Percentiles rank a stretch among this genome's conserved stretches.
Evolutionary conservation across 1,139 yeast species (phyloP).

Genomic region (Pichia sp.): DNA sequence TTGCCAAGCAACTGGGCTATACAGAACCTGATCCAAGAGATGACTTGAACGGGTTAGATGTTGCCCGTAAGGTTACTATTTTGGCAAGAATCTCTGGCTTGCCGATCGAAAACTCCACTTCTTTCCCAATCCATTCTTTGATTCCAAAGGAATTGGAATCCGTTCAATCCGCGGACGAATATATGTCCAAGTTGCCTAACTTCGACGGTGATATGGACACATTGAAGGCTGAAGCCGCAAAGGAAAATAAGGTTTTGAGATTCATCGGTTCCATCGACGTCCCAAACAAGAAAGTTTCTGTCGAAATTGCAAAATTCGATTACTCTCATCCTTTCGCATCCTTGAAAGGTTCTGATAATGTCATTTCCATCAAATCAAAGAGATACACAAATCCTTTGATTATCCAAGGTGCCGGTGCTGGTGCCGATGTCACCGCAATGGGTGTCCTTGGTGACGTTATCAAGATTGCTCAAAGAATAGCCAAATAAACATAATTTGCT

Average conservation of each 20-base stretch:
- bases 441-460: constrained; percentile 94
- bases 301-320: constrained; percentile 82
- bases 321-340: constrained; percentile 93
- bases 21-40: constrained; percentile 99
- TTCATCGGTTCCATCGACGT: constrained; percentile 90
- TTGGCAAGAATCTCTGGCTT: constrained; percentile 90
- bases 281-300: constrained; percentile 61
- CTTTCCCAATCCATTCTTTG: constrained; percentile 93
- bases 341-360: constrained; percentile 92
- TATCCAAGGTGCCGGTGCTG: constrained; percentile 99
- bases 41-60: constrained; percentile 95
- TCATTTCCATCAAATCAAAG: constrained; percentile 82
- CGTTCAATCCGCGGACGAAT: constrained; percentile 69
- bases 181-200: constrained; percentile 71
- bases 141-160: constrained; percentile 84
- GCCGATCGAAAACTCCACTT: constrained; percentile 79
- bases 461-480: constrained; percentile 83
- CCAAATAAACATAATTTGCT: constrained; percentile 26
- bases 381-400: constrained; percentile 91
- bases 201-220: constrained; percentile 76
- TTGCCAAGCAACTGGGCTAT: constrained; percentile 88
- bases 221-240: constrained; percentile 75
- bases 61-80: constrained; percentile 95
- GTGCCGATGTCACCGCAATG: constrained; percentile 97
- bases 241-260: constrained; percentile 81